Evolutionary conservation across 1,139 yeast species (phyloP).

Genomic region (Yamadazyma aaseri): DNA sequence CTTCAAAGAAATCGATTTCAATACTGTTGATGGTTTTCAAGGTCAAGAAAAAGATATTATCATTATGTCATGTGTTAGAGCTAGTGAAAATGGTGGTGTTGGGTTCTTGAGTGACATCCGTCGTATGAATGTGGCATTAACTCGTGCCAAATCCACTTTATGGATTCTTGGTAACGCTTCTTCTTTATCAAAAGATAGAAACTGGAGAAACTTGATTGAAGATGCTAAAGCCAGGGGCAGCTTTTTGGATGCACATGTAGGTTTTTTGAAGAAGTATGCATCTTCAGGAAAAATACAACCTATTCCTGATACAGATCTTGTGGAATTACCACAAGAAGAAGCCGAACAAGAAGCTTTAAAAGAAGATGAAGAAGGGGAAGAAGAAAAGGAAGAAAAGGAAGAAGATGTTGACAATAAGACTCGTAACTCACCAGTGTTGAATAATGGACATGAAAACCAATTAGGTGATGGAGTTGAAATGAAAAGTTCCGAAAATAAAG

Average conservation of each 20-base stretch:
- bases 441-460: neutral
- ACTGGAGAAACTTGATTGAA: conserved; percentile 66
- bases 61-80: conserved; percentile 92
- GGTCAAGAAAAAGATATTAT: conserved; percentile 97
- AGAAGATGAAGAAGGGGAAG: neutral
- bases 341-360: neutral
- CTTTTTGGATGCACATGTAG: conserved; percentile 35
- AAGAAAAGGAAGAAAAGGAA: neutral
- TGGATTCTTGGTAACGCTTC: conserved; percentile 86
- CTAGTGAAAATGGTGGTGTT: conserved; percentile 64
- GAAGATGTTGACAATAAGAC: too few relatives aligned
- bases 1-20: conserved; percentile 72
- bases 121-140: conserved; percentile 93
- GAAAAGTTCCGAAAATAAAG: too few relatives aligned
- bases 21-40: conserved; percentile 96
- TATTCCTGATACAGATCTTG: neutral
- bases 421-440: too few relatives aligned
- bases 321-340: neutral
- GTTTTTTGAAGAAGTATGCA: conserved; percentile 26
- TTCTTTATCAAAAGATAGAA: conserved; percentile 58
- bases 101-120: conserved; percentile 89
- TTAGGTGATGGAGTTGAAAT: neutral
- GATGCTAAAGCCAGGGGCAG: conserved; percentile 57
- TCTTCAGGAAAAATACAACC: neutral
- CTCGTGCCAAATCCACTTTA: conserved; percentile 88